A percentile compares a stretch with the other conserved stretches of the same genome.
phyloP scores from a whole-genome alignment of 1,284 basidiomycete species.

The Mycena sp. region DNA sequence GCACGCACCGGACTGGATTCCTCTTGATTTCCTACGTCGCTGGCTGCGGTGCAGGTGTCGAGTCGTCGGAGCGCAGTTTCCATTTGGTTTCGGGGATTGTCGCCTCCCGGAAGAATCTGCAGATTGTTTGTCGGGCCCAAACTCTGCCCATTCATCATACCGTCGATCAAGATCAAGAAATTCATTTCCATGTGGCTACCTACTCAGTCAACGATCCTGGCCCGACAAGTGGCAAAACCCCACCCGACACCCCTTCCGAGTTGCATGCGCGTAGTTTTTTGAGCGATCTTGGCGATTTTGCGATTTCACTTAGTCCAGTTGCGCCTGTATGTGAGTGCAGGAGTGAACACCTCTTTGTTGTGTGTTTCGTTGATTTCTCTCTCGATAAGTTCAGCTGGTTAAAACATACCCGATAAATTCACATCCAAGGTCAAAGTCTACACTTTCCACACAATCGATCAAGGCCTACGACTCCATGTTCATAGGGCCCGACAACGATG shows the following conservation, averaged over 20 bases:
- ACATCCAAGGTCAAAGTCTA: too few species aligned
- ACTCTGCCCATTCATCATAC: constrained; percentile 2
- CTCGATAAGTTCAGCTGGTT: too few species aligned
- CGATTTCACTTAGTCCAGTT: too few species aligned
- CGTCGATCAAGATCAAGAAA: not conserved
- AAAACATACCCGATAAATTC: too few species aligned
- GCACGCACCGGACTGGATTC: not conserved
- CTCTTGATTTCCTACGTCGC: not conserved
- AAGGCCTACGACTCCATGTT: too few species aligned
- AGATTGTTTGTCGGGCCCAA: not conserved
- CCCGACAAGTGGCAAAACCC: not conserved
- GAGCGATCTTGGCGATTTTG: too few species aligned
- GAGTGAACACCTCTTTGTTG: too few species aligned
- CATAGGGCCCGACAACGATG: too few species aligned
- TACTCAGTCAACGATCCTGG: not conserved
- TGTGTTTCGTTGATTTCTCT: too few species aligned
- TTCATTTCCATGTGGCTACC: constrained; percentile 2
- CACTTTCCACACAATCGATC: too few species aligned
- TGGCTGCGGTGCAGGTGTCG: not conserved
- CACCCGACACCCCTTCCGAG: not conserved
- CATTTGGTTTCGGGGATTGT: not conserved
- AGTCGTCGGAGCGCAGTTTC: constrained; percentile 7
- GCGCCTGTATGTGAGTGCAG: too few species aligned
- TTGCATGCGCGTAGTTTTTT: not conserved
- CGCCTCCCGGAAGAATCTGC: not conserved